Conservation (phyloP, 164 flowering plant genomes). For the Nymphaea thermarum region DNA sequence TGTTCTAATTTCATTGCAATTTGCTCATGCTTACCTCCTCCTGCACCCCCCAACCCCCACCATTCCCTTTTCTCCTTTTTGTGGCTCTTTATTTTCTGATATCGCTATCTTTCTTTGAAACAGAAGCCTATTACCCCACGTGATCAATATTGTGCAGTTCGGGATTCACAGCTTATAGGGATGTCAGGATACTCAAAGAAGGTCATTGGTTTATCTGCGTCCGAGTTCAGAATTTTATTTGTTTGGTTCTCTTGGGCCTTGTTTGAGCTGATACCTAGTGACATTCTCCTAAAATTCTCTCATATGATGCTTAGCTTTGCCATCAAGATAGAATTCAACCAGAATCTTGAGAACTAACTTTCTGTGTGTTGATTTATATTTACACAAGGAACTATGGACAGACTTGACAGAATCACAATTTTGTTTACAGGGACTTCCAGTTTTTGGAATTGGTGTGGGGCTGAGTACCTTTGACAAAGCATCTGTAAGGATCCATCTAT, state of each 20-base stretch:
- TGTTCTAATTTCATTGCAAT: background rate
- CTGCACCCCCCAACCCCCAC: too few relatives aligned
- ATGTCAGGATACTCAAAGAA: slow-evolving; percentile 83
- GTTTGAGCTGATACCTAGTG: too few relatives aligned
- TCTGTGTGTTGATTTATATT: too few relatives aligned
- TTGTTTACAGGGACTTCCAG: slow-evolving; percentile 72
- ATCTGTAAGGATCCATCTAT: slow-evolving; percentile 46
- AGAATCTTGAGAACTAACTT: too few relatives aligned
- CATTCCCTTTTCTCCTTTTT: too few relatives aligned
- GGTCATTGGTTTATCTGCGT: slow-evolving; percentile 15
- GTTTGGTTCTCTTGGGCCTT: too few relatives aligned
- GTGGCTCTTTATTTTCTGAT: too few relatives aligned
- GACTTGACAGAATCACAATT: background rate
- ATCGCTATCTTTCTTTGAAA: background rate
- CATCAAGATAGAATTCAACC: too few relatives aligned
- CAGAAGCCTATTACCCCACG: slow-evolving; percentile 87
- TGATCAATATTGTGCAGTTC: slow-evolving; percentile 61
- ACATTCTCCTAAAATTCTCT: too few relatives aligned
- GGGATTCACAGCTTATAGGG: slow-evolving; percentile 84
- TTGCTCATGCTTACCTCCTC: background rate
- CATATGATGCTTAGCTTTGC: too few relatives aligned
- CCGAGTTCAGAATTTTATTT: too few relatives aligned
- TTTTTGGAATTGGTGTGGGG: slow-evolving; percentile 86
- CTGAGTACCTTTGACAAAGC: slow-evolving; percentile 89
- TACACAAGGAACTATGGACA: too few relatives aligned